These are phyloP conservation scores for Cladobotryum mycophilum DNA, from an alignment of 2,329 filamentous ascomycete species.

Conservation along the genomic window DNA sequence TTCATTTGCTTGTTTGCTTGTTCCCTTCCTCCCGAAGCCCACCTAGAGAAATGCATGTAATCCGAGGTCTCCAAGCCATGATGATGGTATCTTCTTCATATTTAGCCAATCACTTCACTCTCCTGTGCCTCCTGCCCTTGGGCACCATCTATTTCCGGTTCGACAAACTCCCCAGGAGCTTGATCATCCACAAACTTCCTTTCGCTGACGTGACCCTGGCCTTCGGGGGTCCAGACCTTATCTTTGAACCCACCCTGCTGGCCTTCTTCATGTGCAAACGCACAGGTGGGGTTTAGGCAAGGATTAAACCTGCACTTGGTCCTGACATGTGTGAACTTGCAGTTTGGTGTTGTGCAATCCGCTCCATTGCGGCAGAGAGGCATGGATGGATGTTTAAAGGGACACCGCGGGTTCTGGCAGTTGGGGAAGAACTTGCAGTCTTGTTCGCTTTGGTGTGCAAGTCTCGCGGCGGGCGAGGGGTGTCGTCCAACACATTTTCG, in stretches of 20 bases:
- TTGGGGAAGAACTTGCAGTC: slow-evolving; percentile 90
- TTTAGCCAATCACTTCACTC: slow-evolving; percentile 32
- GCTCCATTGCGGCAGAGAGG: slow-evolving; percentile 86
- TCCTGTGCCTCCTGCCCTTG: slow-evolving; percentile 33
- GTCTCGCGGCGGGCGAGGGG: slow-evolving; percentile 78
- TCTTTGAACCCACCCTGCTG: slow-evolving; percentile 80
- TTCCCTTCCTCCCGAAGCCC: not conserved
- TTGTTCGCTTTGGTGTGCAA: slow-evolving; percentile 72
- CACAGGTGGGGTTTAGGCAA: slow-evolving; percentile 81
- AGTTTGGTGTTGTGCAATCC: slow-evolving; percentile 73
- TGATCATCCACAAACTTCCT: slow-evolving; percentile 76
- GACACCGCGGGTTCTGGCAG: slow-evolving; percentile 80
- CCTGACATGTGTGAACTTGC: slow-evolving; percentile 84
- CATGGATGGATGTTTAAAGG: slow-evolving; percentile 83
- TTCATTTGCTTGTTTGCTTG: not conserved
- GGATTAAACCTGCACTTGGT: slow-evolving; percentile 86
- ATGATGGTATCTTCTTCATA: slow-evolving; percentile 1
- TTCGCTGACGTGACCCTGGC: slow-evolving; percentile 70
- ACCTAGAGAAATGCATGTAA: slow-evolving; percentile 7
- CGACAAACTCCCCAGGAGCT: slow-evolving; percentile 63
- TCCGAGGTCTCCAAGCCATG: slow-evolving; percentile 12
- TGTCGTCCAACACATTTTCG: slow-evolving; percentile 87
- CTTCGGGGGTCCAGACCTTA: slow-evolving; percentile 77
- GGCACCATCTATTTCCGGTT: slow-evolving; percentile 43
- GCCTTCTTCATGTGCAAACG: slow-evolving; percentile 85